A percentile compares a stretch with the other conserved stretches of the same genome.
Conservation (phyloP, 805 yeast genomes). For the Yarrowia deformans region DNA sequence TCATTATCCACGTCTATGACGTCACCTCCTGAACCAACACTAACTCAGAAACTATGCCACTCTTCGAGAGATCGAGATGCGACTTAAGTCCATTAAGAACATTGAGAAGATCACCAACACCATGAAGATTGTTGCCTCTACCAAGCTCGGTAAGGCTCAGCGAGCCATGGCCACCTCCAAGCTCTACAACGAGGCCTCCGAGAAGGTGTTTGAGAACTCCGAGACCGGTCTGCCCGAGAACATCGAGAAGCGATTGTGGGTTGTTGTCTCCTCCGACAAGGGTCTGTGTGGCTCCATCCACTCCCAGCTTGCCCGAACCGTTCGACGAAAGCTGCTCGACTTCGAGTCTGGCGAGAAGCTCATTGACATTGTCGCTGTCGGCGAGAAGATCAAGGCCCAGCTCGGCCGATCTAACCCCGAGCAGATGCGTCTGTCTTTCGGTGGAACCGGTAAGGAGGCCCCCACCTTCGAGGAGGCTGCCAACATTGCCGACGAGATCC, state of each 20-base stretch:
- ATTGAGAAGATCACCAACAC: conserved; percentile 99
- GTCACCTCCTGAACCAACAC: not conserved
- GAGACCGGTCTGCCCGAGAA: conserved; percentile 70
- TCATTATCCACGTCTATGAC: not conserved
- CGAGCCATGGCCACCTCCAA: conserved; percentile 90
- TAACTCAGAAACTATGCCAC: conserved; percentile 88
- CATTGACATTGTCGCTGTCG: conserved; percentile 79
- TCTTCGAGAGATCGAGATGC: conserved; percentile 96
- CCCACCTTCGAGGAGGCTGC: conserved; percentile 93
- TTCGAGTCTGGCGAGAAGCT: conserved; percentile 56
- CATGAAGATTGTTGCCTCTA: conserved; percentile 99
- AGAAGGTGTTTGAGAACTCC: conserved; percentile 78
- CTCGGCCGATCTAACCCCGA: conserved; percentile 80
- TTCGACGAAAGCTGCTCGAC: conserved; percentile 70
- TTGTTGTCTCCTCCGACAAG: conserved; percentile 94
- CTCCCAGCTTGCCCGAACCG: conserved; percentile 89
- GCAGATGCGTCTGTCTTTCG: conserved; percentile 74
- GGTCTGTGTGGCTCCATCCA: conserved; percentile 99
- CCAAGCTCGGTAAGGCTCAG: conserved; percentile 94
- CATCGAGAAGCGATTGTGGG: conserved; percentile 70
- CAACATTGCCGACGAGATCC: conserved; percentile 83
- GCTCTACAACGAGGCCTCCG: conserved; percentile 79
- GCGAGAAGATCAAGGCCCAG: conserved; percentile 94
- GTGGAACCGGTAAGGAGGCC: conserved; percentile 95
- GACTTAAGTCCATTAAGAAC: conserved; percentile 97